phyloP scores from a whole-genome alignment of 2,329 filamentous ascomycete genomes.

The Penicillium sp. region DNA sequence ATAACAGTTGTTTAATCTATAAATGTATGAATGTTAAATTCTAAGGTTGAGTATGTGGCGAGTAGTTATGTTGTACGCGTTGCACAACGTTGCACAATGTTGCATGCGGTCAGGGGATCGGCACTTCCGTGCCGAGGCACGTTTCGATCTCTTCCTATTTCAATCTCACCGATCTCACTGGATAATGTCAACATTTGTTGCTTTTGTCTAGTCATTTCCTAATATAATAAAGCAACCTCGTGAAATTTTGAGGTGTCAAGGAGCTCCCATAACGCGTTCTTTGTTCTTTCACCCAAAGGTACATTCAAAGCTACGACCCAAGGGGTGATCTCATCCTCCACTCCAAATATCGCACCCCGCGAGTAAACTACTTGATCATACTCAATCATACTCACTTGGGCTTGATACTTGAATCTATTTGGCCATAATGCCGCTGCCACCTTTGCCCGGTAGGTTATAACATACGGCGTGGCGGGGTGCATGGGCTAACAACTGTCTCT shows the following conservation, averaged over 20 bases:
- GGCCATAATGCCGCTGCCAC: constrained; percentile 2
- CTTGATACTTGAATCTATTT: not conserved
- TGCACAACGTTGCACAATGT: not conserved
- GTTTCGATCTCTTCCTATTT: not conserved
- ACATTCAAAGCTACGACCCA: not conserved
- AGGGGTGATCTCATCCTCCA: not conserved
- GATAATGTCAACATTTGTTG: no score
- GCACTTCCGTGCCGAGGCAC: constrained; percentile 11
- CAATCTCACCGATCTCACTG: not conserved
- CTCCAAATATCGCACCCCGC: not conserved
- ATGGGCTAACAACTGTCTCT: constrained; percentile 6
- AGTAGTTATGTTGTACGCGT: not conserved
- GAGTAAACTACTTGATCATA: not conserved
- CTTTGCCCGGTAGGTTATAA: constrained; percentile 1
- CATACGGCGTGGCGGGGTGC: not conserved
- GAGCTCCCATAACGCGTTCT: not conserved
- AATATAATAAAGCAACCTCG: not conserved
- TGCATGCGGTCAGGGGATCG: constrained; percentile 2
- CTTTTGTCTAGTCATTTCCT: not conserved
- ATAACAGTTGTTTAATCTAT: no score
- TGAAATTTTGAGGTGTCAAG: not conserved
- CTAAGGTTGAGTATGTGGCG: not conserved
- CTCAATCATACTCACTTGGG: not conserved
- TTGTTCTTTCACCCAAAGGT: not conserved
- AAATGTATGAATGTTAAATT: not conserved